Conservation (phyloP, 345 rosid genomes). For the Brassica napus region DNA sequence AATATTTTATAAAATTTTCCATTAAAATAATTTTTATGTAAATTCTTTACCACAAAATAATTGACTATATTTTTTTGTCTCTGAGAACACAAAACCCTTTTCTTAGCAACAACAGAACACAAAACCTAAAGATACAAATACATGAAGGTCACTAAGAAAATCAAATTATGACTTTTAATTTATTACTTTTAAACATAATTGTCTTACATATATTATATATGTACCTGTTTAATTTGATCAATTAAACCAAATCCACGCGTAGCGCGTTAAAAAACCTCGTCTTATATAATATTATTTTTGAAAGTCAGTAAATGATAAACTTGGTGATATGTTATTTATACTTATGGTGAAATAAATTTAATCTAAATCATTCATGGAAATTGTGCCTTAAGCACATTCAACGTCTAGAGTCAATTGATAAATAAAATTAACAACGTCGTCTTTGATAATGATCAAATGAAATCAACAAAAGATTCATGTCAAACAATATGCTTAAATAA, state of each 20-base stretch:
- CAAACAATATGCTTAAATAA: not conserved
- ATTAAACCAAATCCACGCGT: no score
- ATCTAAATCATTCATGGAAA: no score
- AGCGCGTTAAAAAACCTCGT: no score
- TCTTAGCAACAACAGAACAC: not conserved
- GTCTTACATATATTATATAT: no score
- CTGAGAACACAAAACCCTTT: not conserved
- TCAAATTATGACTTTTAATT: not conserved
- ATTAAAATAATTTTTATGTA: no score
- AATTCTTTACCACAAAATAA: not conserved
- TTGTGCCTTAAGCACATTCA: no score
- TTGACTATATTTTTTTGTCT: not conserved
- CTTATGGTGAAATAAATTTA: no score
- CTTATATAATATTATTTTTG: no score
- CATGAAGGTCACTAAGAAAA: not conserved
- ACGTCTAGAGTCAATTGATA: not conserved
- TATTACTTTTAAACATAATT: not conserved
- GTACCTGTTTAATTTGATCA: no score
- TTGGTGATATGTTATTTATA: no score
- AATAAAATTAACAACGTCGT: not conserved
- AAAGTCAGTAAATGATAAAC: no score
- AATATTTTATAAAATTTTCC: no score
- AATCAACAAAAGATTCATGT: not conserved
- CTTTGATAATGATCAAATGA: not conserved
- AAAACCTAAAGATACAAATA: not conserved